Evolutionary conservation across 2,329 filamentous ascomycete genomes (phyloP).

Genomic region (Botrytis pseudocinerea): DNA sequence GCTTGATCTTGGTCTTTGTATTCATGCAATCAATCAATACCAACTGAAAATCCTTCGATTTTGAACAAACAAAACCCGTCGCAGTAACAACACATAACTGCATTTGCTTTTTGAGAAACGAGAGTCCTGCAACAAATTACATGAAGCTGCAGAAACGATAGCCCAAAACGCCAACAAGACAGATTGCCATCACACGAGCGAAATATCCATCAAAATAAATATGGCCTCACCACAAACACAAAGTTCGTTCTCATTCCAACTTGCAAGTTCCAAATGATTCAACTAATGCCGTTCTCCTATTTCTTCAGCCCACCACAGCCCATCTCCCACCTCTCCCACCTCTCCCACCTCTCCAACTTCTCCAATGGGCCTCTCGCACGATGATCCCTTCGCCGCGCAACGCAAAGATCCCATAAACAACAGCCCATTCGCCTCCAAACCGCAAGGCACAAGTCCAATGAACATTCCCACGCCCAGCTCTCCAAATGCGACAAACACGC

Average conservation of each 20-base stretch:
- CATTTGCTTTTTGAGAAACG: not conserved
- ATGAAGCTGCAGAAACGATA: slow-evolving; percentile 14
- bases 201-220: not conserved
- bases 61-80: not conserved
- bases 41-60: not conserved
- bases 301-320: slow-evolving; percentile 1
- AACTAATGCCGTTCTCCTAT: not conserved
- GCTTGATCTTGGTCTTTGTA: slow-evolving; percentile 13
- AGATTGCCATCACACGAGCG: not conserved
- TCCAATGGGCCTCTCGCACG: not conserved
- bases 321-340: slow-evolving; percentile 11
- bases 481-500: slow-evolving; percentile 4
- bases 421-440: not conserved
- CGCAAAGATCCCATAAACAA: slow-evolving; percentile 11
- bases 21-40: slow-evolving; percentile 12
- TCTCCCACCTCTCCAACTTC: slow-evolving; percentile 3
- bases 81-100: not conserved
- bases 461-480: not conserved
- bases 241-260: not conserved
- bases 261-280: not conserved
- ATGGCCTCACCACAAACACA: slow-evolving; percentile 22
- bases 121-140: not conserved
- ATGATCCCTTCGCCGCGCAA: slow-evolving; percentile 18
- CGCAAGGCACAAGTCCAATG: not conserved
- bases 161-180: not conserved